A percentile compares a stretch with the other conserved stretches of the same genome.
Evolutionary conservation across 768 basidiomycete genomes (phyloP).

Genomic region (Boletus sensibilis): DNA sequence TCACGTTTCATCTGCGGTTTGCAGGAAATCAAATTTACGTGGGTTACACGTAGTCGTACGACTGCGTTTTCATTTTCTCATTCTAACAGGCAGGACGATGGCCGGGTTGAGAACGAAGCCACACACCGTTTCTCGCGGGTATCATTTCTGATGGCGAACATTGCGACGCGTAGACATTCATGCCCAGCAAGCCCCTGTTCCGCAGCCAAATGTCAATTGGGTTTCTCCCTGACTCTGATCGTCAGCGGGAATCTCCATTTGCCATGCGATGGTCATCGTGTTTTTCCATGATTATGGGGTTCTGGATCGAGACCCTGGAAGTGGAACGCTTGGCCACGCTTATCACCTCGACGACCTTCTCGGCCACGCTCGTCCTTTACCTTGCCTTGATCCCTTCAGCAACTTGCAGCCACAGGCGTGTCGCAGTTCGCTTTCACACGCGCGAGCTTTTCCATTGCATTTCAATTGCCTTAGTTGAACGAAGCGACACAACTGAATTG

Average conservation of each 20-base stretch:
- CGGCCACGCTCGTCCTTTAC: neutral
- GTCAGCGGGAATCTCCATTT: slow-evolving; percentile 1
- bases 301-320: slow-evolving; percentile 1
- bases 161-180: neutral
- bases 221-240: neutral
- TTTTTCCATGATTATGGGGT: neutral
- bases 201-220: neutral
- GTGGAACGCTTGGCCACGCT: neutral
- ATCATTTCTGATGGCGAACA: neutral
- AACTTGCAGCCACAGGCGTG: slow-evolving; percentile 1
- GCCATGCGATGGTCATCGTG: neutral
- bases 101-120: neutral
- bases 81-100: neutral
- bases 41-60: neutral
- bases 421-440: neutral
- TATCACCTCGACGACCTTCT: slow-evolving; percentile 8
- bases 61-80: neutral
- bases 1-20: neutral
- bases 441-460: neutral
- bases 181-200: slow-evolving; percentile 1
- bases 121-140: neutral
- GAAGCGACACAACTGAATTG: neutral
- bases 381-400: slow-evolving; percentile 2
- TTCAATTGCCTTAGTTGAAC: neutral
- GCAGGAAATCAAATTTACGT: slow-evolving; percentile 1